Conservation (phyloP, 164 flowering plant species). For the Berberis vulgaris region DNA sequence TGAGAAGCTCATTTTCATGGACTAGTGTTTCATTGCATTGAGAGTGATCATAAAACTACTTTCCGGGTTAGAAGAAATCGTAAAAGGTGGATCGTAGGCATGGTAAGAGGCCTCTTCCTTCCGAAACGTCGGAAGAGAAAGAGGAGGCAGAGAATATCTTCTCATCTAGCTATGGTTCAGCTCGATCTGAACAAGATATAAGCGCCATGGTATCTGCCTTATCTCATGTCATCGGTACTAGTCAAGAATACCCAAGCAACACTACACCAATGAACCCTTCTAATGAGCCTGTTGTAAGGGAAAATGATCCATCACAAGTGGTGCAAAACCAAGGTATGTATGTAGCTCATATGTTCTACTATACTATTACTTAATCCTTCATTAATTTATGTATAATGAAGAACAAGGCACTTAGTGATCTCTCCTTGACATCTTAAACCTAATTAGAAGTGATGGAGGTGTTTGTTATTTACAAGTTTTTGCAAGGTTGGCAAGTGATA, state of each 20-base stretch:
- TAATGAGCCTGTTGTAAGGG: neutral
- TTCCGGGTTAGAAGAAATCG: neutral
- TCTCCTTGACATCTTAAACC: neutral
- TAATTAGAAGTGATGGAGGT: neutral
- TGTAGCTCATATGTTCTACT: neutral
- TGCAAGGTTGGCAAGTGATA: neutral
- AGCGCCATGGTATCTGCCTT: slow-evolving; percentile 51
- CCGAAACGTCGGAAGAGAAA: slow-evolving; percentile 36
- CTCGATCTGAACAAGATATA: slow-evolving; percentile 49
- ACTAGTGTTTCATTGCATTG: neutral
- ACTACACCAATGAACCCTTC: slow-evolving; percentile 4
- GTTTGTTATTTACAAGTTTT: neutral
- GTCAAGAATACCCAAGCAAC: neutral
- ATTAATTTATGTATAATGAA: neutral
- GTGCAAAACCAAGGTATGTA: slow-evolving; percentile 32
- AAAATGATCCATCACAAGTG: slow-evolving; percentile 16
- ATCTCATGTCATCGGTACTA: slow-evolving; percentile 41
- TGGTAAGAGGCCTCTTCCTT: slow-evolving; percentile 55
- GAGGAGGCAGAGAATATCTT: slow-evolving; percentile 15
- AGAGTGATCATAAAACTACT: neutral
- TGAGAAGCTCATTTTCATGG: neutral
- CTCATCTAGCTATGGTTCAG: slow-evolving; percentile 12
- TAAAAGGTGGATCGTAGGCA: slow-evolving; percentile 61
- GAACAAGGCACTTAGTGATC: neutral
- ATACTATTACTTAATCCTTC: neutral